Conservation (phyloP, 176 grass and related monocot genomes). For the Oropetium thomaeum region DNA sequence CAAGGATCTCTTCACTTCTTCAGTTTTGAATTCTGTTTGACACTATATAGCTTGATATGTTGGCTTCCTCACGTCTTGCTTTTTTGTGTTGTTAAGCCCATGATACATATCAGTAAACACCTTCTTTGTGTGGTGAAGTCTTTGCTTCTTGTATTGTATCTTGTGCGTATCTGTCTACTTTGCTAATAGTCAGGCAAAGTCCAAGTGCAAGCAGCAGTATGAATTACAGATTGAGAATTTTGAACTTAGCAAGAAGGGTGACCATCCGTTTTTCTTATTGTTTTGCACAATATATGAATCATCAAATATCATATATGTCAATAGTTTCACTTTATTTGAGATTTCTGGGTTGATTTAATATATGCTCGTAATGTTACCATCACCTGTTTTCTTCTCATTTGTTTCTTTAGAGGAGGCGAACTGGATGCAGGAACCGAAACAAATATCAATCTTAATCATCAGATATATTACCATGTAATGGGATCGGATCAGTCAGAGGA, state of each 20-base stretch:
- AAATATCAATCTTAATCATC: conserved; percentile 89
- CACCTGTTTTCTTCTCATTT: conserved; percentile 18
- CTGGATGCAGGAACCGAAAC: conserved; percentile 91
- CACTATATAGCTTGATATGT: background rate
- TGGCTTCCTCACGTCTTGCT: background rate
- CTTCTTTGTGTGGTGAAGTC: background rate
- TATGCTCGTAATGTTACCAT: background rate
- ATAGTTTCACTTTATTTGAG: background rate
- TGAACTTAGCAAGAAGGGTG: background rate
- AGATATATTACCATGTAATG: conserved; percentile 87
- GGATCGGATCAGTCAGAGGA: conserved; percentile 86
- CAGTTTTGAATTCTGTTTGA: conserved; percentile 7
- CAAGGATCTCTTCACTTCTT: background rate
- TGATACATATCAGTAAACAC: background rate
- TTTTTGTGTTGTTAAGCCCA: too few relatives aligned
- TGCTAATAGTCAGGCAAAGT: background rate
- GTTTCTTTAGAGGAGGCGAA: conserved; percentile 47
- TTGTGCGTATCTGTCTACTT: background rate
- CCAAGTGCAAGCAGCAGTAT: background rate
- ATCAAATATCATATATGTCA: background rate
- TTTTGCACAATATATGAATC: background rate
- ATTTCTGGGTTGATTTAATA: background rate
- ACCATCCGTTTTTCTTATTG: background rate
- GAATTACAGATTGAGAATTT: background rate
- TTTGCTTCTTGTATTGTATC: background rate